Base-by-base conservation (phyloP, 2,329 filamentous ascomycete genomes). In the Coleophoma eucalyptorum region DNA sequence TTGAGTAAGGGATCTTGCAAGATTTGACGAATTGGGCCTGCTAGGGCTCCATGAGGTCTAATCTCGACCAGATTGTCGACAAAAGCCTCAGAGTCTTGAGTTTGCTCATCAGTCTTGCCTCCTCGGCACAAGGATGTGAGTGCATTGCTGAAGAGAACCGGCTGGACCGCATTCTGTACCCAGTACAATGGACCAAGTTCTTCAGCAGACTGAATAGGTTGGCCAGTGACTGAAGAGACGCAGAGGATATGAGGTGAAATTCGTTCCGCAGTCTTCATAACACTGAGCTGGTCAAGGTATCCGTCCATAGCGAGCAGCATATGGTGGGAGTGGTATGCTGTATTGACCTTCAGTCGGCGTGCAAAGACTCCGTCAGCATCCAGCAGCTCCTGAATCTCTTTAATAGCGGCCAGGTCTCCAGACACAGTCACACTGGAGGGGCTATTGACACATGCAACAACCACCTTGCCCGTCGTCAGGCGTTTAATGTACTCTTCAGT, bases 131-230 rank as follows among this genome's bases (percentile, higher is more conserved):
- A 54, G 18, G 18, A 50, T 1, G 43, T 38, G 16, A 55, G 32
- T 3, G 56, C 51, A 19, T 51, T 42, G 2, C 48, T 49, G 50
- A 74, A 79, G 3, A 67, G 62, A 5, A 79, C 76, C 2, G 68
- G 67, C 1, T 69, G 71, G 1, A 70, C 64, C 57, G 79, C 58
- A 49, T 78, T 79, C 5, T 62, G 56, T 3, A 65, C 64, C 76
- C 76, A 79, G 56, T 79, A 78, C 0, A 56, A 49, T 1, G 62
- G 57, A 19, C 61, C 59, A 13, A 21, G 11, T n/a, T 48, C 50
- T 12, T 19, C 20, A 5, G 18, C n/a, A 5, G 41, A 20, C 3
- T 41, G 38, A 12, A 33, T 15, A 11, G 40, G 21, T n/a, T 71
- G 68, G 11, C 65, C 67, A 12, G 75, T 67, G 0, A 73, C 70